These are phyloP conservation scores for Erodium chrysanthum DNA, from an alignment of 441 rosid species.

Conservation along the genomic window DNA sequence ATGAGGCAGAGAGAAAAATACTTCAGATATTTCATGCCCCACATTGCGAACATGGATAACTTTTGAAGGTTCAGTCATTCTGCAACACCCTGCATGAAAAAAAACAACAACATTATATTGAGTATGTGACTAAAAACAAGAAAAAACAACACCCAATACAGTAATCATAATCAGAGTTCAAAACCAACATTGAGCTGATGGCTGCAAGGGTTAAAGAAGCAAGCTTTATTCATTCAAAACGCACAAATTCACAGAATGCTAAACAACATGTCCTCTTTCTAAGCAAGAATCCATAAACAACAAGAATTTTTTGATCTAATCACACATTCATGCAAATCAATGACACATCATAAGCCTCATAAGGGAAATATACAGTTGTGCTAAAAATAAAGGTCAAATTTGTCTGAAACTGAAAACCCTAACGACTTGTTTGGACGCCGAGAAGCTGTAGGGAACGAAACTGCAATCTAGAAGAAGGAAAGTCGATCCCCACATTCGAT, in stretches of 20 bases:
- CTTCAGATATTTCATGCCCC: slow-evolving; percentile 96
- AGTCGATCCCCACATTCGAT: not conserved
- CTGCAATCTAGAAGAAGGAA: not conserved
- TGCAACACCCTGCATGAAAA: slow-evolving; percentile 25
- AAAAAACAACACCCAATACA: not conserved
- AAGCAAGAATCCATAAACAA: not conserved
- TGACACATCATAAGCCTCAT: not conserved
- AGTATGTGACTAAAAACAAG: not conserved
- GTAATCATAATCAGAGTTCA: not conserved
- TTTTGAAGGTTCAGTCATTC: slow-evolving; percentile 89
- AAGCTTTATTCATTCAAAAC: not conserved
- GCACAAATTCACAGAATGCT: not conserved
- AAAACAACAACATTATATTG: not conserved
- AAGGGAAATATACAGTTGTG: not conserved
- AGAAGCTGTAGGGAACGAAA: not conserved
- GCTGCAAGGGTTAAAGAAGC: not conserved
- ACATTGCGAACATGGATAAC: slow-evolving; percentile 97
- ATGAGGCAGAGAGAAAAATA: slow-evolving; percentile 21
- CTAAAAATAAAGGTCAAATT: not conserved
- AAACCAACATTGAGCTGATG: slow-evolving; percentile 5
- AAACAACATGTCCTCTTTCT: not conserved
- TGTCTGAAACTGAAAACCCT: slow-evolving; percentile 15
- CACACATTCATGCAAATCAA: not conserved
- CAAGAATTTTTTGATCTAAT: not conserved
- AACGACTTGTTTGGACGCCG: slow-evolving; percentile 12